Base-by-base conservation (phyloP, 1,139 yeast species). In the Kodamaea derodonti region DNA sequence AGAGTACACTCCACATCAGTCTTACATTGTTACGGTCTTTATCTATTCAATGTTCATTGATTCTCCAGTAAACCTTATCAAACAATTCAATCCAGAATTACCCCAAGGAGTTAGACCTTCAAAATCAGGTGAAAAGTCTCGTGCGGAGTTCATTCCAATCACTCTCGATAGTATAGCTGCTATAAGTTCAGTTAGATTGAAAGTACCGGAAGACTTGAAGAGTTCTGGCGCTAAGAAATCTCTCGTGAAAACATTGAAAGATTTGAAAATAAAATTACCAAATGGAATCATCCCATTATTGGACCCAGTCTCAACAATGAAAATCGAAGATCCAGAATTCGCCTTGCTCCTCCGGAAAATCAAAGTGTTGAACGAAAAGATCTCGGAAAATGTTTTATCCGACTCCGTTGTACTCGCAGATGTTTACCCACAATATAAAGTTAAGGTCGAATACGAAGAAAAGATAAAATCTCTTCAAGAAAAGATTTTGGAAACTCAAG, bases 91-190 rank as follows among this genome's bases (percentile, higher is more conserved):
- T 48, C 95, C 96, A 9, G 69, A 65, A 11, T 69, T 90, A 38
- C 90, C 95, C 10, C 86, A 83, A 45, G 97, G 97, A 30, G 84
- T 92, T 30, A 75, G 95, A 47, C 96, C 97, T 2, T 81, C 95
- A 0, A 65, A 56, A 34, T 70, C 69, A 15, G 92, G 81, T 3
- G 96, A 86, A 51, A 72, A 79, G 44, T 68, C 86, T 2, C 74
- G 83, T 42, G 78, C 84, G 34, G 95, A 87, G 48, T 76, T 84
- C 35, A 78, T 92, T 35, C 95, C 98, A 27, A 78, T 92, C 24
- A 84, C 95, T 0, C 66, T 92, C 43, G 80, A 77, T 38, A 83
- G 95, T 1, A 80, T 94, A 43, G 72, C 73, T 36, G 73, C 75
- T 37, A 73, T 94, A 40, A 86, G 95, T 47, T 84, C 86, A 48